Conservation (phyloP, 305 asterid genomes). For the Fraxinus angustifolia region DNA sequence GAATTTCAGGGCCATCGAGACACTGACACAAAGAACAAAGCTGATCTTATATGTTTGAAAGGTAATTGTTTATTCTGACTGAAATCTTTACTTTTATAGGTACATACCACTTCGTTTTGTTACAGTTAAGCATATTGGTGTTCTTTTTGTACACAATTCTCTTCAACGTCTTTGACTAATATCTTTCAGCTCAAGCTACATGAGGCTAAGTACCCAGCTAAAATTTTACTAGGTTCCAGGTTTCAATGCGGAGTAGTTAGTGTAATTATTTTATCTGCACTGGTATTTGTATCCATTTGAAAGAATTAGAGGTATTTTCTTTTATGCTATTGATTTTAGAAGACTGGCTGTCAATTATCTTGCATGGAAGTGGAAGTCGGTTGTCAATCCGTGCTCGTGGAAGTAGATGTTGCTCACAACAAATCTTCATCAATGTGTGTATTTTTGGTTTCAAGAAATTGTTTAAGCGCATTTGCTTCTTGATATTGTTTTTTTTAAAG, state of each 20-base stretch:
- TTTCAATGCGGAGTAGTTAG: neutral
- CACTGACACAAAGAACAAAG: constrained; percentile 72
- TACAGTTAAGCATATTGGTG: neutral
- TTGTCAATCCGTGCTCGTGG: neutral
- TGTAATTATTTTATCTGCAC: neutral
- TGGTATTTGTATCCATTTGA: neutral
- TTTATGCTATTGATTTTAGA: neutral
- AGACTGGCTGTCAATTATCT: neutral
- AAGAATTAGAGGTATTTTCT: neutral
- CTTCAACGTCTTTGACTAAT: neutral
- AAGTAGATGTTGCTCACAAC: neutral
- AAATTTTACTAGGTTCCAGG: neutral
- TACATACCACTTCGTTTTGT: neutral
- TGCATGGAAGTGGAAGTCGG: neutral
- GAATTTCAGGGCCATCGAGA: constrained; percentile 73
- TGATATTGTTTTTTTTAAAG: neutral
- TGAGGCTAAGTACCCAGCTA: neutral
- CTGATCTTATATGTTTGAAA: constrained; percentile 57
- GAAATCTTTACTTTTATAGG: neutral
- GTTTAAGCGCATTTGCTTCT: neutral
- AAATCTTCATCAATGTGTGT: neutral
- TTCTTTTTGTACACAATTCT: neutral
- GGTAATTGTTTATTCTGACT: constrained; percentile 39
- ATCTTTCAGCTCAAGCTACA: neutral
- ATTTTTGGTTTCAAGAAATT: neutral